Percentiles rank a stretch among this genome's conserved stretches.
phyloP scores from a whole-genome alignment of 2,329 filamentous ascomycete species.

The Ophiostoma himal-ulmi region DNA sequence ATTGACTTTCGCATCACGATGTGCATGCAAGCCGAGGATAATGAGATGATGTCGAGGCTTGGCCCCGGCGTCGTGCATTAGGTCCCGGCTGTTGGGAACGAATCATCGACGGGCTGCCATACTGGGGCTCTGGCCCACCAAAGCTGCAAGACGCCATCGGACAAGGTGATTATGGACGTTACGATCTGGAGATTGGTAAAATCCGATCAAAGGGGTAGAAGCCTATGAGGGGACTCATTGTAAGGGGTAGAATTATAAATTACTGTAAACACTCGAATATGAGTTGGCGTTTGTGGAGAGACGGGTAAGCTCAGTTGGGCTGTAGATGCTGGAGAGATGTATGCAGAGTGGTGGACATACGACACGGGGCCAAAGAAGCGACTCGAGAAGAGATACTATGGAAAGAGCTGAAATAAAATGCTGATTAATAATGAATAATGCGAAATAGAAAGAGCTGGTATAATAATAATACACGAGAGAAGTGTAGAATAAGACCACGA shows the following conservation, averaged over 20 bases:
- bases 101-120: not conserved
- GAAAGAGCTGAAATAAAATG: not conserved
- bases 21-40: not conserved
- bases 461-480: not conserved
- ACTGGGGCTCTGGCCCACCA: not conserved
- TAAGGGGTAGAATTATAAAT: not conserved
- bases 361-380: too few relatives aligned
- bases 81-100: not conserved
- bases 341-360: not conserved
- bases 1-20: not conserved
- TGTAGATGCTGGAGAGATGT: not conserved
- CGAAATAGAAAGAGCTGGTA: not conserved
- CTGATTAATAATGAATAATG: not conserved
- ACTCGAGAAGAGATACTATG: not conserved
- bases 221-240: too few relatives aligned
- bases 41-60: not conserved
- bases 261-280: not conserved
- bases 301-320: not conserved
- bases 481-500: not conserved
- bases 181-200: not conserved
- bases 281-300: not conserved
- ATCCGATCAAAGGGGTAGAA: too few relatives aligned
- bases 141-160: not conserved
- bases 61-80: conserved; percentile 7
- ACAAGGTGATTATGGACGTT: not conserved